Evolutionary conservation across 2,329 filamentous ascomycete species (phyloP).

Genomic region (Penicillium sp.): DNA sequence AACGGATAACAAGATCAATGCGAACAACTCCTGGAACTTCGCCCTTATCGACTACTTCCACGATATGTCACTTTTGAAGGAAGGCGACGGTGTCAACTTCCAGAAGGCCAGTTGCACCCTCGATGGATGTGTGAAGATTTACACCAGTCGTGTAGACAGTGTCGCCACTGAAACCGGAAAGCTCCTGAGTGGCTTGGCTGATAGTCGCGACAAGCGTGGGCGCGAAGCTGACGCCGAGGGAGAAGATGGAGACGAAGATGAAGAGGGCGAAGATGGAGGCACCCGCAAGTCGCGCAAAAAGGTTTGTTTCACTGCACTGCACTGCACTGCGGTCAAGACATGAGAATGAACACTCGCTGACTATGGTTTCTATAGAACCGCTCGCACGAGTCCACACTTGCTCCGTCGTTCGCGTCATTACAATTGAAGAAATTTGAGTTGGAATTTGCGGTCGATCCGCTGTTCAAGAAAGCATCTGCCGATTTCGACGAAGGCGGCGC

Average conservation of each 20-base stretch:
- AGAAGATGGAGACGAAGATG: slow-evolving; percentile 65
- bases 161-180: slow-evolving; percentile 97
- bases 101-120: slow-evolving; percentile 97
- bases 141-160: slow-evolving; percentile 96
- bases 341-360: slow-evolving; percentile 15
- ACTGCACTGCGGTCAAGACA: not conserved
- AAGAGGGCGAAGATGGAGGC: slow-evolving; percentile 59
- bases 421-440: slow-evolving; percentile 97
- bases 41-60: slow-evolving; percentile 99
- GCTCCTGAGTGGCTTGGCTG: slow-evolving; percentile 87
- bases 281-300: slow-evolving; percentile 69
- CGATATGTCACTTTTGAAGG: slow-evolving; percentile 95
- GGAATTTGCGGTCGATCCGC: slow-evolving; percentile 91
- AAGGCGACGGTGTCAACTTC: slow-evolving; percentile 97
- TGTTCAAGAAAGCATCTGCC: slow-evolving; percentile 99
- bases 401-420: slow-evolving; percentile 81
- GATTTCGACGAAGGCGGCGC: slow-evolving; percentile 98
- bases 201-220: slow-evolving; percentile 70
- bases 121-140: slow-evolving; percentile 98
- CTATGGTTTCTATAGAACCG: slow-evolving; percentile 55
- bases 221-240: slow-evolving; percentile 66
- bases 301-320: slow-evolving; percentile 49
- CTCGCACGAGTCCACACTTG: slow-evolving; percentile 91
- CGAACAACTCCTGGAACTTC: slow-evolving; percentile 98
- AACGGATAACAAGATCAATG: slow-evolving; percentile 99